Evolutionary conservation across 176 grass and related monocot genomes (phyloP), one percentile per base, ranked within the genome.

Genomic region (bread wheat (Triticum aestivum)): DNA sequence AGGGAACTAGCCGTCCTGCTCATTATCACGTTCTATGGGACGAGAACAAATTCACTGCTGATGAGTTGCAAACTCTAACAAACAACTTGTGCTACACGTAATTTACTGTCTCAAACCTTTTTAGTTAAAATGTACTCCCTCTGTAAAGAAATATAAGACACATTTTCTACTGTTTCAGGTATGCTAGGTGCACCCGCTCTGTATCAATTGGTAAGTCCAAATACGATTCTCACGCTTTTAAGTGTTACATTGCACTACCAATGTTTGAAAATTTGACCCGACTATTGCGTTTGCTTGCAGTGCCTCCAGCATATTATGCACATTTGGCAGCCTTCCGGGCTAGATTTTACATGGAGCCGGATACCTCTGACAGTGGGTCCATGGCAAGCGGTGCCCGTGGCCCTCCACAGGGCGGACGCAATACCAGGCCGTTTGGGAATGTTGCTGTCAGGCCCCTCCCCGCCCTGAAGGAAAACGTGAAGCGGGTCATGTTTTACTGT

Each of bases 11-110:
- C 73, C 93, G 96, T 0, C 96, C 96, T 76, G 93, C 96, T 72
- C 96, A 98, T 86, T 98, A 98, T 79, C 96, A 98, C 39, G 96
- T 98, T 33, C 84, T 98, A 18, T 98, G 96, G 93, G 96, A 98
- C 69, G 96, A 98, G 74, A 98, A 98, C 84, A 98, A 96, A 69
- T 98, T 98, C 78, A 94, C 90, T n/a, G 96, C 96, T 66, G 96
- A 98, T 82, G 92, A 86, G 71, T 79, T 98, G 65, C 96, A 98
- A 76, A 87, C 90, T 39, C 86, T 98, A 12, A 98, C 96, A 77
- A 98, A 98, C 86, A 98, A 98, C n/a, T 83, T 98, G 14, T 98
- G 96, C 85, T 98, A 98, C 86, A 98, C 96, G 93, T 98, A 94
- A 95, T 61, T 72, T 67, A 30, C 39, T 80, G 17, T 54, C 49